These are phyloP conservation scores for Penicillium coffeae DNA, from an alignment of 495 filamentous ascomycete species.

Conservation along the genomic window DNA sequence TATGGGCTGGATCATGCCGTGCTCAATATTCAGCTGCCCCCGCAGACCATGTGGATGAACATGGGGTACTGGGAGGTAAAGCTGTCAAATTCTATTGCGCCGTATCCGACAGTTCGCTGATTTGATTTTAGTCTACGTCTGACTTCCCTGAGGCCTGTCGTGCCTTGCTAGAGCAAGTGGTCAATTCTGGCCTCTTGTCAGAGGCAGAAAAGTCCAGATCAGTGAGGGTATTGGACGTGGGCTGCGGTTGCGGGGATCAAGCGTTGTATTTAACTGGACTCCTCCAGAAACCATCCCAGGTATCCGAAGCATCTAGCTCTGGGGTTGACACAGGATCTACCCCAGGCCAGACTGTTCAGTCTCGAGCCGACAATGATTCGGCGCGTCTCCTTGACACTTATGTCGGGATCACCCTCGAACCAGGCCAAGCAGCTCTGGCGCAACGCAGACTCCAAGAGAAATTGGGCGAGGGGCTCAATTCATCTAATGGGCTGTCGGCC, in stretches of 20 bases:
- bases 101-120: conserved; percentile 1
- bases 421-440: conserved; percentile 29
- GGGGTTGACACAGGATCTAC: neutral
- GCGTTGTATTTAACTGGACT: conserved; percentile 24
- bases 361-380: neutral
- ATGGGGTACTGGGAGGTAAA: conserved; percentile 18
- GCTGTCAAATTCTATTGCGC: neutral
- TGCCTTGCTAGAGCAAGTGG: conserved; percentile 40
- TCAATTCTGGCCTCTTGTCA: conserved; percentile 28
- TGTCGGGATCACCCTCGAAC: conserved; percentile 40
- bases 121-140: conserved; percentile 15
- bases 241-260: conserved; percentile 51
- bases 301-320: neutral
- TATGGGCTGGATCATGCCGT: conserved; percentile 18
- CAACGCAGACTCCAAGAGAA: conserved; percentile 12
- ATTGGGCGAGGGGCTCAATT: neutral
- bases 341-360: neutral
- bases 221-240: conserved; percentile 41
- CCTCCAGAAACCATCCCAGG: neutral
- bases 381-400: conserved; percentile 27
- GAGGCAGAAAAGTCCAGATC: conserved; percentile 5
- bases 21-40: conserved; percentile 13
- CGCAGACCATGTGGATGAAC: conserved; percentile 18
- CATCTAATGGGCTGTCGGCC: conserved; percentile 2
- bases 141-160: conserved; percentile 38